Evolutionary conservation across 305 asterid genomes (phyloP).

Genomic region (Fraxinus sp.): DNA sequence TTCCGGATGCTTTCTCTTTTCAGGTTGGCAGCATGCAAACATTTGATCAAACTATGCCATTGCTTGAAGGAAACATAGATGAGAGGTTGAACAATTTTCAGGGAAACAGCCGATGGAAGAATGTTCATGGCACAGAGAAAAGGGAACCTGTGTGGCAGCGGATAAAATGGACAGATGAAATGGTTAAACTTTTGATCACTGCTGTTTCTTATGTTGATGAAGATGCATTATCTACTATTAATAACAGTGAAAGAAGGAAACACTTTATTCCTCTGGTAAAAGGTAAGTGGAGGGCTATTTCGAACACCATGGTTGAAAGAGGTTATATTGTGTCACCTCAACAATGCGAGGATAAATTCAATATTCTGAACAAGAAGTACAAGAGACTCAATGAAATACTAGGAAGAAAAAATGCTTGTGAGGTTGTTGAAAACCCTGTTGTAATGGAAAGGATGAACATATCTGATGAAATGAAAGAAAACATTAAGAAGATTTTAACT

Average conservation of each 20-base stretch:
- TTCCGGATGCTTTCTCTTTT: slow-evolving; percentile 8
- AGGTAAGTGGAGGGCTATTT: slow-evolving; percentile 50
- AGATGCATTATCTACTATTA: not conserved
- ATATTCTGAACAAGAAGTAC: slow-evolving; percentile 42
- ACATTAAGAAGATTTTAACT: slow-evolving; percentile 32
- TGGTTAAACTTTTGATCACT: slow-evolving; percentile 47
- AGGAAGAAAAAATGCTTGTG: slow-evolving; percentile 25
- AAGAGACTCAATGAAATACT: slow-evolving; percentile 38
- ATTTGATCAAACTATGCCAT: slow-evolving; percentile 10
- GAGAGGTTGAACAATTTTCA: not conserved
- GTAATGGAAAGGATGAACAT: slow-evolving; percentile 32
- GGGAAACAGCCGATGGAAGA: not conserved
- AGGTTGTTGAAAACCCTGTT: slow-evolving; percentile 35
- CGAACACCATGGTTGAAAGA: slow-evolving; percentile 31
- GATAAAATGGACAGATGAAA: slow-evolving; percentile 45
- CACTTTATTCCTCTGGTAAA: slow-evolving; percentile 10
- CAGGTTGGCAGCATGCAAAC: slow-evolving; percentile 15
- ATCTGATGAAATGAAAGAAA: slow-evolving; percentile 26
- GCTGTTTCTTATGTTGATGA: slow-evolving; percentile 34
- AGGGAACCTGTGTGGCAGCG: slow-evolving; percentile 29
- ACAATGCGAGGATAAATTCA: slow-evolving; percentile 55
- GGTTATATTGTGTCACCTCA: slow-evolving; percentile 45
- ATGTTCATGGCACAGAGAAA: slow-evolving; percentile 6
- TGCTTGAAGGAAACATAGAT: not conserved
- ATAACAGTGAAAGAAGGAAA: not conserved